Base-by-base conservation (phyloP, 176 grass and related monocot genomes). In the Olyra latifolia region DNA sequence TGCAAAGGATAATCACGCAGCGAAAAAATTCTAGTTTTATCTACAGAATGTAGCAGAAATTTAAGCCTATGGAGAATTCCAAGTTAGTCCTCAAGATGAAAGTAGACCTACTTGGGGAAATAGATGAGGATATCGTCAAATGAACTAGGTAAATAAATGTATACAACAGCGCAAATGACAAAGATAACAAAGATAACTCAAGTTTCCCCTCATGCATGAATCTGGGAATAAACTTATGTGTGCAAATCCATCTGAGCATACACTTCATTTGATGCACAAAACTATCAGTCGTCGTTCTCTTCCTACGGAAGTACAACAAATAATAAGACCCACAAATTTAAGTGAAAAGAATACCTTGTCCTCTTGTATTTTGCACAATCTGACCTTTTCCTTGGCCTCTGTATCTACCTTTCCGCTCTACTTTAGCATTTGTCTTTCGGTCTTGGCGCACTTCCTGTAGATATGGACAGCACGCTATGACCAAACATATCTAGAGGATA, bases 361-460 rank as follows among this genome's bases (percentile, higher is more conserved):
- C 81, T 48, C 67, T 79, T 69, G 40, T 28, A 69, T 74, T 89
- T 82, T 87, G 80, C 62, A 89, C 91, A 87, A 64, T 60, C 38
- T 83, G 85, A 82, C 81, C 53, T 69, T 83, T 93, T 78, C 67
- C 79, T 83, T 85, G 91, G 27, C 22, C 74, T 65, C 56, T 87
- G 69, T 84, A 72, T n/a, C 66, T 44, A 71, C 75, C 83, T 75
- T 75, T 95, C 38, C 62, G 77, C 11, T 62, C 87, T 74, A 72
- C 85, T 85, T 88, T 93, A 82, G 41, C 43, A 89, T 84, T 80
- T 57, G 28, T 29, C 50, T 64, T 59, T 58, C 78, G 85, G 38
- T 77, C 28, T 67, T 86, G 85, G 50, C 52, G 66, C 50, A 77
- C 73, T 55, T 87, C 87, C 92, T 91, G 79, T 35, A 83, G 6